These are phyloP conservation scores for Hemisphaericaspora lyxosophila DNA, from an alignment of 1,139 yeast genomes.

Conservation along the genomic window DNA sequence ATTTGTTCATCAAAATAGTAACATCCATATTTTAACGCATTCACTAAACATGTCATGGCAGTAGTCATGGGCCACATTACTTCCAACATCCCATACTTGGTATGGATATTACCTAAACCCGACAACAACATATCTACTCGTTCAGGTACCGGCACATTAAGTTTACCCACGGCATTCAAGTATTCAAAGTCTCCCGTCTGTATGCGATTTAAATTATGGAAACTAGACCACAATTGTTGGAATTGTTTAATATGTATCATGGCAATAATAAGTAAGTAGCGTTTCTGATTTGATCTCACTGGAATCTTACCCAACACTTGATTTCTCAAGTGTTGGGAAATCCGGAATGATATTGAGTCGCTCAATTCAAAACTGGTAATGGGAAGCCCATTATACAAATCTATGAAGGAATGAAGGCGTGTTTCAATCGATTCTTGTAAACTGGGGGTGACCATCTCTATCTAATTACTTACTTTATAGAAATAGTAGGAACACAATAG, in stretches of 20 bases:
- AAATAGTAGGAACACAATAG: no score
- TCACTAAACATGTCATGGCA: constrained; percentile 6
- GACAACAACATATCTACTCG: constrained; percentile 8
- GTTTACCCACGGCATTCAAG: constrained; percentile 1
- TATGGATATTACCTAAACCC: constrained; percentile 8
- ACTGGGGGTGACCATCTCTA: no score
- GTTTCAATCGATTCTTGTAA: not conserved
- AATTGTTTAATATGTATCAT: constrained; percentile 6
- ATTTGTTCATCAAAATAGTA: constrained; percentile 9
- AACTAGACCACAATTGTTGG: constrained; percentile 8
- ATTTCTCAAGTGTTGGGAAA: constrained; percentile 5
- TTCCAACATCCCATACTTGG: constrained; percentile 5
- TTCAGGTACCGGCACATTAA: constrained; percentile 9
- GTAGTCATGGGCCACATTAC: constrained; percentile 9
- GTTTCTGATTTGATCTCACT: not conserved
- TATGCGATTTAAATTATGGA: not conserved
- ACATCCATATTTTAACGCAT: constrained; percentile 9
- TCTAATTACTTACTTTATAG: no score
- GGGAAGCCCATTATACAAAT: not conserved
- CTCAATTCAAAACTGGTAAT: constrained; percentile 9
- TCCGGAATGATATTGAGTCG: constrained; percentile 6
- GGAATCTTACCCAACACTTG: constrained; percentile 2
- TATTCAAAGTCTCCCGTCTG: constrained; percentile 1
- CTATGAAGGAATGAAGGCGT: not conserved
- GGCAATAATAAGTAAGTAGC: constrained; percentile 4